Base-by-base conservation (phyloP, 2,329 filamentous ascomycete species). In the Diaporthe sp. region DNA sequence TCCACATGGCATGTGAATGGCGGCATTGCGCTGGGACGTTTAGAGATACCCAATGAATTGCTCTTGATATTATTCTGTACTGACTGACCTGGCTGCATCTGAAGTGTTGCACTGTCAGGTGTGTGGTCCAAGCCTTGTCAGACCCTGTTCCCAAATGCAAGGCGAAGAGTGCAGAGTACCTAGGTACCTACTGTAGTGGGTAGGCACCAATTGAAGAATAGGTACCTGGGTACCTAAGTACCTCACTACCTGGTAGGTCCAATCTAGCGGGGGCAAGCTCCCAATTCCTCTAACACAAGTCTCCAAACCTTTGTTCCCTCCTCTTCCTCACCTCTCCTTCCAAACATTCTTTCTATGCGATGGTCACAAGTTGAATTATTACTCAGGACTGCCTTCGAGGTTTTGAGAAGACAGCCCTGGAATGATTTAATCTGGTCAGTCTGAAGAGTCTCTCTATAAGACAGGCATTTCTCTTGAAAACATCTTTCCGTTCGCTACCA, bases 31-130 rank as follows among this genome's bases (percentile, higher is more conserved):
- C 58, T 65, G 51, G 34, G 47, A 57, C 6, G 37, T n/a, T 39
- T 31, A 44, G 57, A 75, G 67, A 65, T 72, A 72, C 57, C 73
- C 67, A 57, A 72, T 31, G 20, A 39, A 20, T n/a, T 63, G 71
- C 58, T 65, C 15, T 55, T 70, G 13, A 55, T 37, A 20, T 70
- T 25, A 25, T 28, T 12, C 47, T 28, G n/a, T 25, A 4, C n/a
- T 3, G 34, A 4, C n/a, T 3, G 34, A 55, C n/a, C 6, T 5
- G 7, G 25, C n/a, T 22, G 6, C 15, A 22, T 28, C n/a, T 13
- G 17, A 49, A 13, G 22, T 42, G 49, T n/a, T 22, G 22, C 34
- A 53, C 44, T 39, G 4, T n/a, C 25, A 12, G 60, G 17, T 22
- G 39, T 63, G n/a, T 9, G 7, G 15, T 10, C 60, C n/a, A 57